Evolutionary conservation across 2,329 filamentous ascomycete species (phyloP).

Genomic region (Zelopaecilomyces penicillatus): DNA sequence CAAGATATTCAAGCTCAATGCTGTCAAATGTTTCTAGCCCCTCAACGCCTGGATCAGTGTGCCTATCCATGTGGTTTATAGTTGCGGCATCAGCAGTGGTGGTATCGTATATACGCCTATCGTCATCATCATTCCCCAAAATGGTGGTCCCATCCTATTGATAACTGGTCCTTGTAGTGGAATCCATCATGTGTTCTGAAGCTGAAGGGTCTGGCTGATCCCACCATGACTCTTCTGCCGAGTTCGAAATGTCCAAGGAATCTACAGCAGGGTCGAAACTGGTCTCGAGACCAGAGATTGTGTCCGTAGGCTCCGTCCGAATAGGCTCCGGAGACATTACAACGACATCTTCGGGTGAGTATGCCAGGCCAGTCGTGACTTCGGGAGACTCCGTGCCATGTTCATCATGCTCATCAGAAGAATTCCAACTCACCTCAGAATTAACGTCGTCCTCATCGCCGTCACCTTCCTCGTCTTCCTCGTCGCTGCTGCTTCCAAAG

Average conservation of each 20-base stretch:
- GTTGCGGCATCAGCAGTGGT: not conserved
- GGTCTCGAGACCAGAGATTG: conserved; percentile 9
- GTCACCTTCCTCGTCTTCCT: conserved; percentile 92
- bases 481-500: conserved; percentile 90
- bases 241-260: not conserved
- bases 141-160: not conserved
- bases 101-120: conserved; percentile 2
- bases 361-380: conserved; percentile 18
- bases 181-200: not conserved
- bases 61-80: conserved; percentile 1
- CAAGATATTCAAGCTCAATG: conserved; percentile 19
- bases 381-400: conserved; percentile 18
- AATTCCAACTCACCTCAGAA: conserved; percentile 52
- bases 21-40: conserved; percentile 21
- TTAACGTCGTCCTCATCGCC: conserved; percentile 69
- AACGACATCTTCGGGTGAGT: conserved; percentile 21
- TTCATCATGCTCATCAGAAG: conserved; percentile 21
- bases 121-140: conserved; percentile 1
- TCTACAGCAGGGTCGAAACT: conserved; percentile 6
- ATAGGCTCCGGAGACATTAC: conserved; percentile 24
- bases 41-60: conserved; percentile 7
- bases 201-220: not conserved
- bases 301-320: conserved; percentile 15
- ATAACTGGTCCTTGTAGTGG: not conserved
- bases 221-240: too few relatives aligned